phyloP scores from a whole-genome alignment of 805 yeast species.

The Zygosaccharomyces gambellarensis region DNA sequence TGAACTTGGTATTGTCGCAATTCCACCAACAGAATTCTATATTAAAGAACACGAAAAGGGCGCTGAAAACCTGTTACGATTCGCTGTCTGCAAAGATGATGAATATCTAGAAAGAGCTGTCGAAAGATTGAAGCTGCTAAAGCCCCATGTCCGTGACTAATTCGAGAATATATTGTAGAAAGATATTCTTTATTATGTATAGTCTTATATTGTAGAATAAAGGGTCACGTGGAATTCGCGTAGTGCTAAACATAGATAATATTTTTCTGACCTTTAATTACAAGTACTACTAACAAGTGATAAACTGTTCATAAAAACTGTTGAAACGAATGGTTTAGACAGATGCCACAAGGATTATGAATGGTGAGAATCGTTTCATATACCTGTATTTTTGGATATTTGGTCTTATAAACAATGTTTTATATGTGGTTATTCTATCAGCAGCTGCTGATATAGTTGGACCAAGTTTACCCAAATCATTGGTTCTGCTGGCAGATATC shows the following conservation, averaged over 20 bases:
- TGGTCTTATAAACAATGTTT: slow-evolving; percentile 82
- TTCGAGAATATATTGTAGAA: background rate
- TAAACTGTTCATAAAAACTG: background rate
- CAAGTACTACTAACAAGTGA: background rate
- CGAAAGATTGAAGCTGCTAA: slow-evolving; percentile 62
- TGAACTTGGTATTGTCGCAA: slow-evolving; percentile 90
- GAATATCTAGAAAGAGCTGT: slow-evolving; percentile 76
- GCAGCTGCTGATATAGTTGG: slow-evolving; percentile 94
- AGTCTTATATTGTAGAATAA: background rate
- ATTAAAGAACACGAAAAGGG: slow-evolving; percentile 63
- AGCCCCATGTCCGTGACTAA: slow-evolving; percentile 46
- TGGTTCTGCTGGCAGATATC: slow-evolving; percentile 81
- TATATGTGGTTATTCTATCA: slow-evolving; percentile 84
- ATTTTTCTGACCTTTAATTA: too few species aligned
- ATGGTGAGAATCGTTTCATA: slow-evolving; percentile 11
- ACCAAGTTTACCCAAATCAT: slow-evolving; percentile 73
- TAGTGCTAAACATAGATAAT: background rate
- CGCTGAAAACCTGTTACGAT: slow-evolving; percentile 81
- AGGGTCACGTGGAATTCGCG: background rate
- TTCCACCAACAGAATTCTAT: slow-evolving; percentile 96
- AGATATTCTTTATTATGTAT: background rate
- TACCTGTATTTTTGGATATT: slow-evolving; percentile 68
- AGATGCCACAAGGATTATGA: slow-evolving; percentile 1
- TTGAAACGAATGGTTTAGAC: background rate
- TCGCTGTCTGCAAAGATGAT: slow-evolving; percentile 96